These are phyloP conservation scores for Fomitopsis pulvina DNA, from an alignment of 768 basidiomycete species.

Conservation along the genomic window DNA sequence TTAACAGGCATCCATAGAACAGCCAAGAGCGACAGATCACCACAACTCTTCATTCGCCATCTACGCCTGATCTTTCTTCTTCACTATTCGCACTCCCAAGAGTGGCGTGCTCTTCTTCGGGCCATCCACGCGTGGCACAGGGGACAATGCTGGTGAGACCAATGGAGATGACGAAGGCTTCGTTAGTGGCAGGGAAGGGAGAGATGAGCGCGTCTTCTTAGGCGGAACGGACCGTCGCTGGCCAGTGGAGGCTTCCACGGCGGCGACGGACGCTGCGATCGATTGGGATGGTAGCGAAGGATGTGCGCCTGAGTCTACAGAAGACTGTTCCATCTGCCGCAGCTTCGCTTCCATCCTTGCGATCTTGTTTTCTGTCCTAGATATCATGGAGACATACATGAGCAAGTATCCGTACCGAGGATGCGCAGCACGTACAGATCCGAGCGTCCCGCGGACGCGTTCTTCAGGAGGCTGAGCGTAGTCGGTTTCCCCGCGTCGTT, in stretches of 20 bases:
- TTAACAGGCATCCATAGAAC: too few relatives aligned
- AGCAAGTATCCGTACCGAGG: neutral
- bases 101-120: conserved; percentile 5
- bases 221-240: neutral
- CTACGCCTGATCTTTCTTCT: too few relatives aligned
- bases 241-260: neutral
- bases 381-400: neutral
- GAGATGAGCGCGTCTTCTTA: neutral
- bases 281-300: conserved; percentile 28
- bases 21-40: too few relatives aligned
- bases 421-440: conserved; percentile 31
- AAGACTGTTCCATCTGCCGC: conserved; percentile 56
- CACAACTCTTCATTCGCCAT: too few relatives aligned
- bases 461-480: conserved; percentile 83
- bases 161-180: neutral
- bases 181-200: conserved; percentile 11
- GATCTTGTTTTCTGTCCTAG: conserved; percentile 82
- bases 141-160: neutral
- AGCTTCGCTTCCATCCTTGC: conserved; percentile 96
- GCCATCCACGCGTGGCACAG: neutral
- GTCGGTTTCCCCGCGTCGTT: conserved; percentile 69
- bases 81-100: conserved; percentile 12
- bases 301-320: conserved; percentile 6
- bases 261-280: conserved; percentile 4
- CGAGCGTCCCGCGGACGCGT: conserved; percentile 41